phyloP scores from a whole-genome alignment of 169 alveolate species.

The Cytauxzoon felis region DNA sequence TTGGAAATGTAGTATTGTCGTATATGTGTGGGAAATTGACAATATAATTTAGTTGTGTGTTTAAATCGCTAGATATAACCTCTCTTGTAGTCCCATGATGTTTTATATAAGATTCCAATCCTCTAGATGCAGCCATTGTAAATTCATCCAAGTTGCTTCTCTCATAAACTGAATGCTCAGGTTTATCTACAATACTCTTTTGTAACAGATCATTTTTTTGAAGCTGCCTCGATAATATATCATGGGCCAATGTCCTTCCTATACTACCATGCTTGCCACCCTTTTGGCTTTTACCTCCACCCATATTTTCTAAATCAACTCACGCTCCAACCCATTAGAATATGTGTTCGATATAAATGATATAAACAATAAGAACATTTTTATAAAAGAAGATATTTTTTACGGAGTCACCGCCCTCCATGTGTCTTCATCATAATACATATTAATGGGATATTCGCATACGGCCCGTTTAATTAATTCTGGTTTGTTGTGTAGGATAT shows the following conservation, averaged over 20 bases:
- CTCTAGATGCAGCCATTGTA: conserved; percentile 44
- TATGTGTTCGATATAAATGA: too few relatives aligned
- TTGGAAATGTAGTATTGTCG: conserved; percentile 27
- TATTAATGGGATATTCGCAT: conserved; percentile 74
- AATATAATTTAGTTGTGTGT: conserved; percentile 26
- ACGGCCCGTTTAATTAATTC: conserved; percentile 73
- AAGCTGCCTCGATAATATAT: conserved; percentile 46
- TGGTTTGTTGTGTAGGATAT: conserved; percentile 73
- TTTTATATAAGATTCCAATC: conserved; percentile 15
- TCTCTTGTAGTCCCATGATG: conserved; percentile 28
- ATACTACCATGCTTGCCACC: conserved; percentile 64
- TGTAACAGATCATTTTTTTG: background rate
- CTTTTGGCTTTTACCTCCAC: conserved; percentile 64
- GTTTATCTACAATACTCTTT: conserved; percentile 1
- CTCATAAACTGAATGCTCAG: conserved; percentile 56
- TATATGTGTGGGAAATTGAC: conserved; percentile 31
- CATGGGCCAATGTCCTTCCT: conserved; percentile 64
- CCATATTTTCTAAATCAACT: conserved; percentile 47
- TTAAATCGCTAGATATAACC: conserved; percentile 33
- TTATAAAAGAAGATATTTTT: too few relatives aligned
- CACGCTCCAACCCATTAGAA: too few relatives aligned
- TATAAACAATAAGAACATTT: too few relatives aligned
- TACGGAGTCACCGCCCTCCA: too few relatives aligned
- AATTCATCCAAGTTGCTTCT: conserved; percentile 48
- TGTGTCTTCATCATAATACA: background rate